Evolutionary conservation across 345 rosid genomes (phyloP).

Genomic region (Alliaria petiolata): DNA sequence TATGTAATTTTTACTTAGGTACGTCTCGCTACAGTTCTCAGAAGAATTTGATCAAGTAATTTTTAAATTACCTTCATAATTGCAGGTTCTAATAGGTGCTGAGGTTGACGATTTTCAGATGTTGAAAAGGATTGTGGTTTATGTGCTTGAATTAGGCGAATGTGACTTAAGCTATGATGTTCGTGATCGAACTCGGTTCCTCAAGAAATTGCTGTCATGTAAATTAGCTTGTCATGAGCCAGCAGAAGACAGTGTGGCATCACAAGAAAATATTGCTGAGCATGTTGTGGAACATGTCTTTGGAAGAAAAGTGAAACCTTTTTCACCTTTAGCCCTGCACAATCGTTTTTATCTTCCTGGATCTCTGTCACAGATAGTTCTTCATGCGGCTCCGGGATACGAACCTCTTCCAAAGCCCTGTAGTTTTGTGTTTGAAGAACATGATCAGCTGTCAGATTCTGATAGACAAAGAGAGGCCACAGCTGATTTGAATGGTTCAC

Average conservation of each 20-base stretch:
- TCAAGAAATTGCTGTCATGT: slow-evolving; percentile 51
- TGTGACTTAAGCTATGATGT: slow-evolving; percentile 81
- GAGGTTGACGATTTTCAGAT: slow-evolving; percentile 50
- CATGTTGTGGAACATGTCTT: slow-evolving; percentile 57
- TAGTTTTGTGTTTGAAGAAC: slow-evolving; percentile 48
- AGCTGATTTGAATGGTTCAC: slow-evolving; percentile 34
- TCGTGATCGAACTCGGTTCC: slow-evolving; percentile 85
- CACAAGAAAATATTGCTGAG: slow-evolving; percentile 37
- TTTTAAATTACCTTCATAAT: slow-evolving; percentile 11
- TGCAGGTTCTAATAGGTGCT: slow-evolving; percentile 57
- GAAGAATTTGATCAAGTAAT: slow-evolving; percentile 5
- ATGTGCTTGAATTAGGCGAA: slow-evolving; percentile 84
- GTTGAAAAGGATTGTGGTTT: slow-evolving; percentile 49
- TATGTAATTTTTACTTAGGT: slow-evolving; percentile 1
- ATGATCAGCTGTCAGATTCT: slow-evolving; percentile 35
- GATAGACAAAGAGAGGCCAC: slow-evolving; percentile 29
- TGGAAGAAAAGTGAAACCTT: slow-evolving; percentile 45
- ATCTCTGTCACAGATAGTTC: slow-evolving; percentile 91
- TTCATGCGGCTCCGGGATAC: slow-evolving; percentile 99
- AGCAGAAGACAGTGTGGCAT: slow-evolving; percentile 37
- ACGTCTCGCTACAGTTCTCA: not conserved
- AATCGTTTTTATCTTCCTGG: slow-evolving; percentile 90
- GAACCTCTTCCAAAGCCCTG: slow-evolving; percentile 98
- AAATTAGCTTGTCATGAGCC: slow-evolving; percentile 38
- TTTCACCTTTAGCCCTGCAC: slow-evolving; percentile 38